These are phyloP conservation scores for Marchantia paleacea DNA, from an alignment of 225 moss, liverwort and hornwort genomes.

Conservation along the genomic window DNA sequence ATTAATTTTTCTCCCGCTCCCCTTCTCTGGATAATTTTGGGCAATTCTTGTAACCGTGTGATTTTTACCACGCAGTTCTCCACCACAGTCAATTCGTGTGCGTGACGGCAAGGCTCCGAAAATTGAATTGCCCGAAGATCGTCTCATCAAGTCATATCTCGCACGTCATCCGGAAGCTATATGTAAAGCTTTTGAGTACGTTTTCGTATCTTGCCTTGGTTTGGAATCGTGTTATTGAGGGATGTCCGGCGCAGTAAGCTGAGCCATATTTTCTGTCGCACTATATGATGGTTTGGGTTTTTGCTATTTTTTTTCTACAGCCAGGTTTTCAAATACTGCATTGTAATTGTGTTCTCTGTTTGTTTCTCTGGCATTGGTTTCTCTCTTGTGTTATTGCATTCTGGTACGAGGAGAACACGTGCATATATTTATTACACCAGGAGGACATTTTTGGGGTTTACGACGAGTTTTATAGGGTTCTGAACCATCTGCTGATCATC, in stretches of 20 bases:
- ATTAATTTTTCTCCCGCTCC: background rate
- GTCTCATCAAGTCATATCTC: slow-evolving; percentile 75
- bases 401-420: background rate
- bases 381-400: background rate
- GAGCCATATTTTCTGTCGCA: background rate
- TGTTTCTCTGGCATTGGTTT: background rate
- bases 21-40: background rate
- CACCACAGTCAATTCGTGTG: slow-evolving; percentile 66
- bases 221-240: background rate
- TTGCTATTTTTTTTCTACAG: background rate
- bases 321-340: too few species aligned
- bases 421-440: background rate
- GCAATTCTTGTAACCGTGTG: background rate
- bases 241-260: background rate
- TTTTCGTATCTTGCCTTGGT: background rate
- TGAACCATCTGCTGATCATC: background rate
- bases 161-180: slow-evolving; percentile 83
- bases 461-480: background rate
- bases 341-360: too few species aligned
- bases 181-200: slow-evolving; percentile 71
- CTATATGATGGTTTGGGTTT: background rate
- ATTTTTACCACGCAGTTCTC: slow-evolving; percentile 46
- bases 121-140: slow-evolving; percentile 71
- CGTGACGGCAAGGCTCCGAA: slow-evolving; percentile 70
- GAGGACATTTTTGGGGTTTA: too few species aligned